These are phyloP conservation scores for Rosa persica DNA, from an alignment of 306 rosid species.

Conservation along the genomic window DNA sequence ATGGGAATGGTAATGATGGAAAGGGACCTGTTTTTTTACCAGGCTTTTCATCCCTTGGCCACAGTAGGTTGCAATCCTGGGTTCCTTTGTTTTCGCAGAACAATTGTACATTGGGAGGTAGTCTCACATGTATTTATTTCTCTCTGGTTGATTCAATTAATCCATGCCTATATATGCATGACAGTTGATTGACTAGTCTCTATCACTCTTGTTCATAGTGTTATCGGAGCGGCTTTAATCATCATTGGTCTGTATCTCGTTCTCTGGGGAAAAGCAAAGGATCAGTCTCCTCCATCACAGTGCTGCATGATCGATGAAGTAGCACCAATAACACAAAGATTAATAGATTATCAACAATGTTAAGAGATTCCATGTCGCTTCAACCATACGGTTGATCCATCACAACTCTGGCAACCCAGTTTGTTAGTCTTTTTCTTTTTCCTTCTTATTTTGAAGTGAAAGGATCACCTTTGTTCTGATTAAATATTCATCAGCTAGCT, in stretches of 20 bases:
- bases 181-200: background rate
- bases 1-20: conserved; percentile 34
- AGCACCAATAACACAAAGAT: background rate
- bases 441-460: background rate
- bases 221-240: conserved; percentile 31
- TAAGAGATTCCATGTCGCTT: background rate
- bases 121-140: background rate
- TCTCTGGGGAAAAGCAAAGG: conserved; percentile 44
- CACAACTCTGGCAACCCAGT: background rate
- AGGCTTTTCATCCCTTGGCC: conserved; percentile 43
- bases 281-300: conserved; percentile 9
- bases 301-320: background rate
- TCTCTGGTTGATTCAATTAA: background rate
- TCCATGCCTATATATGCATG: background rate
- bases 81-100: conserved; percentile 36
- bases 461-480: background rate
- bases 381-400: background rate
- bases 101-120: conserved; percentile 44
- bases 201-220: conserved; percentile 15
- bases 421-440: background rate
- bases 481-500: background rate
- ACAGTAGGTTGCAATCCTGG: conserved; percentile 43
- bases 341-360: background rate
- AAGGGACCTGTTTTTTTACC: conserved; percentile 49
- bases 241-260: conserved; percentile 33